Base-by-base conservation (phyloP, 805 yeast species). In the Ogataea paraovalis region DNA sequence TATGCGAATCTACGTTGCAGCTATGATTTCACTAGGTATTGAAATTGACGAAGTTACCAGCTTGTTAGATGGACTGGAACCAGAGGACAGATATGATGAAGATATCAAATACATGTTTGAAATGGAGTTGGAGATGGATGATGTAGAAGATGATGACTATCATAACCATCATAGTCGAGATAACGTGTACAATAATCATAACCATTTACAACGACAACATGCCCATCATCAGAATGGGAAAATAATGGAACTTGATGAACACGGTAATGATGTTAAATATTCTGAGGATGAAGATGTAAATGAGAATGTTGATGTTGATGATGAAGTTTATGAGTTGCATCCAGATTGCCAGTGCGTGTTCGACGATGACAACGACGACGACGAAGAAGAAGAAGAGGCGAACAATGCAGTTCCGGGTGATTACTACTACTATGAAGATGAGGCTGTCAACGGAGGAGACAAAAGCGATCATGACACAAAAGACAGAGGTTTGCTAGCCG, bases 71-170 rank as follows among this genome's bases (percentile, higher is more conserved):
- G 84, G 79, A 55, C 58, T 80, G 43, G 84, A 78, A 52, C 68
- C 66, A 42, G 80, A 79, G 42, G 90, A 83, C 58, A 69, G 78
- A 44, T 80, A 78, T 51, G 89, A 83, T 58, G 87, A 81, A 52
- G 89, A 83, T 30, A 55, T 66, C 16, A 55, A 54, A 36, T 67
- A 66, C 45, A 67, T 67, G 69, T 66, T 64, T 52, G 70, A 66
- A 45, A 47, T 60, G 46, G 65, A 64, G 34, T 45, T 61, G 16
- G 60, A 64, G 36, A 43, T 61, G 16, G 60, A 59, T 13, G 56
- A 50, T 21, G 61, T 54, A 47, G 64, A 64, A 13, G 54, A 54
- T n/a, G 64, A 56, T 33, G 61, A 52, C 25, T 54, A 57, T 30
- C 47, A 50, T 36, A 45, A 43, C n/a, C 50, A 51, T 22, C 57